Evolutionary conservation across 257 asterid genomes (phyloP), one percentile per base, ranked within the genome.

Genomic region (Solanum lignicaule): DNA sequence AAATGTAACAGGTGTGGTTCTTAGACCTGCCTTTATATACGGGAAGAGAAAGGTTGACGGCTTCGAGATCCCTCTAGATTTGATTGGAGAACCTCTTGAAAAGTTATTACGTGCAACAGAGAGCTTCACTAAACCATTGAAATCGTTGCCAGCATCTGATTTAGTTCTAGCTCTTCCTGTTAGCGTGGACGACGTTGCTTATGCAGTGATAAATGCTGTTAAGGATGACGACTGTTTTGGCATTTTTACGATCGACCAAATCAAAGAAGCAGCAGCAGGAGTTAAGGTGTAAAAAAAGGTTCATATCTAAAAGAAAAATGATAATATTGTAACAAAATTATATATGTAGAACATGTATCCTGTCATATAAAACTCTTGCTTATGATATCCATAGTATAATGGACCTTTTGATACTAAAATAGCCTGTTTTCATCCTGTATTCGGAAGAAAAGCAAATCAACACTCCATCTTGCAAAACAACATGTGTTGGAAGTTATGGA

Each of bases 121-220:
- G 88, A 95, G 90, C 89, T 91, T 95, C 90, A 95, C 98, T 9
- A 93, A 90, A 81, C 99, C 98, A 18, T 87, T 97, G 92, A 96
- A 79, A 90, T 92, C 98, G 75, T 92, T 97, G 86, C 99, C 99
- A 31, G 98, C 94, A 29, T 97, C 99, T 3, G 99, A 97, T 91
- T 66, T 97, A 69, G 85, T 97, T 83, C 90, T 97, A 90, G 98
- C 98, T 87, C 98, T 98, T 10, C 99, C 99, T 0, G 95, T 97
- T 83, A 94, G 98, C 38, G 99, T 96, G 38, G 98, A 95, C 9
- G 98, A 96, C 84, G 92, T 97, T 39, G 99, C 98, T 5, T 92
- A 76, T 75, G 99, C 99, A 23, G 98, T 91, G 35, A 83, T 96
- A 83, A 96, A 93, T 29, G 98, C 98, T 0, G 93, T 94, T 18